Conservation (phyloP, 495 filamentous ascomycete species). For the Paragyromitra xinjiangensis region DNA sequence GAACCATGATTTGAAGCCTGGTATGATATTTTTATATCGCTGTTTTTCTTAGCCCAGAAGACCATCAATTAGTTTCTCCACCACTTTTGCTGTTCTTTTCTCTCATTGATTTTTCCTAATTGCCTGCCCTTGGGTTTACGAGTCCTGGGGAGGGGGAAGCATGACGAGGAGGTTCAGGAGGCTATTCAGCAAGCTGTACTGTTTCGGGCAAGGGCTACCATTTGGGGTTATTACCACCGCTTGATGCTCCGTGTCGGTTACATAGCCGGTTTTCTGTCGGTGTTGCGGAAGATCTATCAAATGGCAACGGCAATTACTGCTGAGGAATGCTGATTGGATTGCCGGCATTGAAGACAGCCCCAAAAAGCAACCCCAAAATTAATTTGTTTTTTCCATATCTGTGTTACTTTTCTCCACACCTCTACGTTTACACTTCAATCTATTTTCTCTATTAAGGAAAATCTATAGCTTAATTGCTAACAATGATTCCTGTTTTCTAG, state of each 20-base stretch:
- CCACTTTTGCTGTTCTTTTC: background rate
- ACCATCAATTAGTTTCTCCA: background rate
- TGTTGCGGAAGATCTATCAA: background rate
- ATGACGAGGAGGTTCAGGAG: background rate
- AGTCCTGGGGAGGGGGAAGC: too few relatives aligned
- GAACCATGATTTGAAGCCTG: slow-evolving; percentile 88
- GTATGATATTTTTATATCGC: slow-evolving; percentile 58
- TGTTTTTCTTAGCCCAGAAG: background rate
- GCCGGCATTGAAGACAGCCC: background rate
- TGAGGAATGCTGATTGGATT: background rate
- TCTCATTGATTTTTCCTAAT: background rate
- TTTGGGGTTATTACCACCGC: slow-evolving; percentile 21
- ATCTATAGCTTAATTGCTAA: slow-evolving; percentile 15
- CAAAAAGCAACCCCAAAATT: background rate
- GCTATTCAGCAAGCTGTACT: background rate
- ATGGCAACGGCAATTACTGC: slow-evolving; percentile 7
- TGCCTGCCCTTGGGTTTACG: background rate
- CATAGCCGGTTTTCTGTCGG: background rate
- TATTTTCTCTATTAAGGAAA: background rate
- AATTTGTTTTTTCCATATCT: background rate
- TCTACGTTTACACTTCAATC: background rate
- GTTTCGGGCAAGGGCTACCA: slow-evolving; percentile 4
- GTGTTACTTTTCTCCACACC: background rate
- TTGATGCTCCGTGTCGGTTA: background rate
- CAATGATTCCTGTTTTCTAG: slow-evolving; percentile 59